Conservation (phyloP, 2,329 filamentous ascomycete genomes). For the Exutisphaerella laricina region DNA sequence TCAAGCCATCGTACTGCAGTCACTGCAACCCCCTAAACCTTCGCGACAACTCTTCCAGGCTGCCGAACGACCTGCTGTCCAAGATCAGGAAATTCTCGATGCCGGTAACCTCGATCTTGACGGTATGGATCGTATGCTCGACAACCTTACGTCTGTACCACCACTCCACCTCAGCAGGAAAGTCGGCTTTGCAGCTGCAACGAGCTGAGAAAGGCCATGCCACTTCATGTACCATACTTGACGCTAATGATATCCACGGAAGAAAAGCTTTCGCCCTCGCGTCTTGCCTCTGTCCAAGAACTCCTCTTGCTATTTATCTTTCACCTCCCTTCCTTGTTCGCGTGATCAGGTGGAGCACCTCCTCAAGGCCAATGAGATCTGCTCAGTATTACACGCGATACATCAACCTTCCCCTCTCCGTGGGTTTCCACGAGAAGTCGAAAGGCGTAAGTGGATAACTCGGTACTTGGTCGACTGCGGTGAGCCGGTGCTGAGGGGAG, state of each 20-base stretch:
- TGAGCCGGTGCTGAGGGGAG: constrained; percentile 9
- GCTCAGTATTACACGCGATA: constrained; percentile 52
- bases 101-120: constrained; percentile 44
- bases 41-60: constrained; percentile 33
- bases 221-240: constrained; percentile 8
- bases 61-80: constrained; percentile 18
- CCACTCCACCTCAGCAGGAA: constrained; percentile 30
- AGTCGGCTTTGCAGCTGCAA: constrained; percentile 33
- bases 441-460: constrained; percentile 12
- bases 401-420: constrained; percentile 32
- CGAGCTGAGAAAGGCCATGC: neutral
- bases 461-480: constrained; percentile 9
- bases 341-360: constrained; percentile 50
- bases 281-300: neutral
- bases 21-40: constrained; percentile 29
- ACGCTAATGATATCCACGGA: constrained; percentile 9
- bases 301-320: constrained; percentile 3
- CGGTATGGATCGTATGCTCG: constrained; percentile 45
- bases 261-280: too few species aligned
- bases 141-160: constrained; percentile 29
- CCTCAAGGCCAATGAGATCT: constrained; percentile 48
- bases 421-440: constrained; percentile 13
- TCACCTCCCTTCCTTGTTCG: constrained; percentile 27
- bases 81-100: constrained; percentile 42
- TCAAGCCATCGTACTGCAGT: constrained; percentile 40